Conservation (phyloP, 768 basidiomycete species). For the Leucogyrophana mollusca region DNA sequence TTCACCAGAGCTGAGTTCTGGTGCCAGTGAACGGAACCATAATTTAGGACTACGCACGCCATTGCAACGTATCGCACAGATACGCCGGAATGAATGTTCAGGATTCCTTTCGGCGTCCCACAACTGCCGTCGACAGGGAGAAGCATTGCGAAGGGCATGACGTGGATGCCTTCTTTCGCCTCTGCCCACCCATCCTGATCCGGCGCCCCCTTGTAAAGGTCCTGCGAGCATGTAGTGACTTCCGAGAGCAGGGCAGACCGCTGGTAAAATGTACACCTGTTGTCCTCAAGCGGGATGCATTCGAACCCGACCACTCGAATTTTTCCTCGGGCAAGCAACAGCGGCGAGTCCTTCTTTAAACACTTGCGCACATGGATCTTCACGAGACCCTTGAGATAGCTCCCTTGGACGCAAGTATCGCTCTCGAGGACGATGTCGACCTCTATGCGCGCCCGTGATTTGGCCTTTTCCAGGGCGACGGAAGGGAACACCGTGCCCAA, state of each 20-base stretch:
- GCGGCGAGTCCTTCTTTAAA: conserved; percentile 51
- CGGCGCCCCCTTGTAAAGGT: conserved; percentile 40
- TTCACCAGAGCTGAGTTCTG: too few species aligned
- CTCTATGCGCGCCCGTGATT: conserved; percentile 71
- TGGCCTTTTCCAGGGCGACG: conserved; percentile 68
- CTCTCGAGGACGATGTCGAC: conserved; percentile 79
- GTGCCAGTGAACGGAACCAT: too few species aligned
- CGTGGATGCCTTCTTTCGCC: conserved; percentile 65
- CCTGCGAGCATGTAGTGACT: conserved; percentile 44
- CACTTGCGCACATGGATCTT: conserved; percentile 61
- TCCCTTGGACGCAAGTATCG: conserved; percentile 78
- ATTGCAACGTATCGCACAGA: conserved; percentile 78
- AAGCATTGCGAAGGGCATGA: conserved; percentile 69
- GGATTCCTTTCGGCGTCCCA: conserved; percentile 57
- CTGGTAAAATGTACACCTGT: conserved; percentile 83
- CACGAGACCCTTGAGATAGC: conserved; percentile 65
- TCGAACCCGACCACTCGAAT: conserved; percentile 86
- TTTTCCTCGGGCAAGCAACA: conserved; percentile 73
- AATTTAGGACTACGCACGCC: conserved; percentile 61
- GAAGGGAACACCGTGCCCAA: conserved; percentile 3
- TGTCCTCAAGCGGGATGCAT: conserved; percentile 52
- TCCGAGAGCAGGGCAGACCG: conserved; percentile 54
- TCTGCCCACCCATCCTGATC: conserved; percentile 63
- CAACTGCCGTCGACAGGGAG: conserved; percentile 55
- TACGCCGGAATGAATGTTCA: conserved; percentile 56